A percentile compares a stretch with the other conserved stretches of the same genome.
These are phyloP conservation scores for Astragalus membranaceus DNA, from an alignment of 306 rosid genomes.

Conservation along the genomic window DNA sequence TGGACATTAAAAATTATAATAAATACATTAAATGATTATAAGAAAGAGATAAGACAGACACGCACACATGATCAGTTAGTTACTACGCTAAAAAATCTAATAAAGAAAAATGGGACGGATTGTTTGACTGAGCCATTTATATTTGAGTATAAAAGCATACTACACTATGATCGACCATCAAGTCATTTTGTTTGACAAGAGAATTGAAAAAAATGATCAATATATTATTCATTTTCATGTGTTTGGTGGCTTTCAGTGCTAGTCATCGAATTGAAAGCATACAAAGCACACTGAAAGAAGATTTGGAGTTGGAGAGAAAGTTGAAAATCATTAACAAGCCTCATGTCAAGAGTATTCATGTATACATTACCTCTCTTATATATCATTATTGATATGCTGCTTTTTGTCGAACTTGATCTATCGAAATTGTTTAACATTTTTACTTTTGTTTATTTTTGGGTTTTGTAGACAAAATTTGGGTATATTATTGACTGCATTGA, in stretches of 20 bases:
- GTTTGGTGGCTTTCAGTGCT: not conserved
- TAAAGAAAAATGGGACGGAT: no score
- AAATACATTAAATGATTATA: no score
- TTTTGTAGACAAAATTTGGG: not conserved
- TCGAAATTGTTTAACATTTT: fast-evolving
- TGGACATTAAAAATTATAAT: no score
- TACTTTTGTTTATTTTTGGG: not conserved
- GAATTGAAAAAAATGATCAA: not conserved
- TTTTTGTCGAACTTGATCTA: not conserved
- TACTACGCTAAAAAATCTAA: no score
- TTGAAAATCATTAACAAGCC: not conserved
- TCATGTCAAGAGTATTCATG: conserved; percentile 3
- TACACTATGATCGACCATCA: not conserved
- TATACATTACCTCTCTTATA: not conserved
- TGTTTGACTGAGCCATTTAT: no score
- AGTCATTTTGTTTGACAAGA: not conserved
- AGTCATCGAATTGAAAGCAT: not conserved
- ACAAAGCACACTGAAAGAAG: not conserved
- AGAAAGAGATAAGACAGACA: no score
- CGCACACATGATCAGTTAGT: no score
- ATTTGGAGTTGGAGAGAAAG: conserved; percentile 7
- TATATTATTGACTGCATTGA: conserved; percentile 16
- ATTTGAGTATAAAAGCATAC: no score
- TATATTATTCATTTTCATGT: not conserved
- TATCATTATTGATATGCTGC: not conserved